Evolutionary conservation across 495 filamentous ascomycete species (phyloP).

Genomic region (Barbatosphaeria neglecta): DNA sequence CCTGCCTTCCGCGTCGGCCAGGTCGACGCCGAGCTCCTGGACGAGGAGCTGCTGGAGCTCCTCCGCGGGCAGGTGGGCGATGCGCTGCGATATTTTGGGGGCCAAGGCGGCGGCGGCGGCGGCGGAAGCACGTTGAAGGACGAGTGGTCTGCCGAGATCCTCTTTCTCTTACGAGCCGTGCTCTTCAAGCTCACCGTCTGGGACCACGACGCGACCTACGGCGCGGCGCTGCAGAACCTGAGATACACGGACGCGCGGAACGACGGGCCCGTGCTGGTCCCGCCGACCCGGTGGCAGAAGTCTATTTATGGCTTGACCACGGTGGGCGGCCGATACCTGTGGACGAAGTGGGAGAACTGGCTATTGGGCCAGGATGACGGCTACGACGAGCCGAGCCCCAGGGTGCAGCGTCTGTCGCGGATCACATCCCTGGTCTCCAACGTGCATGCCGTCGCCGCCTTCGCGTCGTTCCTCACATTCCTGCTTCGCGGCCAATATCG

Average conservation of each 20-base stretch:
- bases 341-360: conserved; percentile 85
- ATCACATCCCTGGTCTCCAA: conserved; percentile 59
- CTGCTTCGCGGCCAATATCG: conserved; percentile 82
- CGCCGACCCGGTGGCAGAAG: conserved; percentile 68
- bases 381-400: conserved; percentile 44
- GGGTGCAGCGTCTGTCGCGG: conserved; percentile 47
- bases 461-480: conserved; percentile 80
- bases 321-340: conserved; percentile 77
- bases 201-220: conserved; percentile 92
- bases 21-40: conserved; percentile 89
- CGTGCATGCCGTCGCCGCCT: conserved; percentile 65
- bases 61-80: conserved; percentile 81
- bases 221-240: conserved; percentile 82
- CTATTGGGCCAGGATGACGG: conserved; percentile 61
- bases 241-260: conserved; percentile 77
- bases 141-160: conserved; percentile 80
- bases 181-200: conserved; percentile 93
- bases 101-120: conserved; percentile 28
- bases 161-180: conserved; percentile 60
- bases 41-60: conserved; percentile 82
- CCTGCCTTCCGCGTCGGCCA: conserved; percentile 92
- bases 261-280: conserved; percentile 43
- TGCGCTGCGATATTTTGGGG: conserved; percentile 76
- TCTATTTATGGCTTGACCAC: conserved; percentile 70
- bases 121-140: conserved; percentile 49